Conservation (phyloP, 129 eudicot species). For the Flaveria ramosissima region DNA sequence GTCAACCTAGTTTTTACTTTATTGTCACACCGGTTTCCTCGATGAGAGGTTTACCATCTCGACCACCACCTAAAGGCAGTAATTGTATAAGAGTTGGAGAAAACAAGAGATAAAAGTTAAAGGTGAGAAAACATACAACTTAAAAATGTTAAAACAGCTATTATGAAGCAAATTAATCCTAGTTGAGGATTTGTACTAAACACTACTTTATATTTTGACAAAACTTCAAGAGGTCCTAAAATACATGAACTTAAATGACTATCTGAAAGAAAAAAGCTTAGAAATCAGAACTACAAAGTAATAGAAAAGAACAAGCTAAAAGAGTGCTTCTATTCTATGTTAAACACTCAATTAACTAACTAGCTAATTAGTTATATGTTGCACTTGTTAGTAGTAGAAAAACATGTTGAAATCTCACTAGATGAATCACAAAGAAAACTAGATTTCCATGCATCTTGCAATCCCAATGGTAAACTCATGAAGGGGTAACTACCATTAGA, state of each 20-base stretch:
- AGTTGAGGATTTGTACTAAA: background rate
- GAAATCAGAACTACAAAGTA: conserved; percentile 30
- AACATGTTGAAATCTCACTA: conserved; percentile 67
- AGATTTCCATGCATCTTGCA: conserved; percentile 62
- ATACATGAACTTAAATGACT: conserved; percentile 28
- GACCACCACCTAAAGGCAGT: background rate
- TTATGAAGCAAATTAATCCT: background rate
- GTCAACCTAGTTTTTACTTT: background rate
- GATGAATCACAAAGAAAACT: conserved; percentile 76
- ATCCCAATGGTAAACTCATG: conserved; percentile 44
- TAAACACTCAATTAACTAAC: conserved; percentile 30
- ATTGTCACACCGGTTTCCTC: background rate
- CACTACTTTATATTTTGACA: conserved; percentile 16
- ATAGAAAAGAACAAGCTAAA: conserved; percentile 6
- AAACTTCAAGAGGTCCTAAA: conserved; percentile 28
- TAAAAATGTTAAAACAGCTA: background rate
- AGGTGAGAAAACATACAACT: background rate
- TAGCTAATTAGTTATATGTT: conserved; percentile 29
- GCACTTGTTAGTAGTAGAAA: conserved; percentile 70
- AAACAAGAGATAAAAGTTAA: background rate
- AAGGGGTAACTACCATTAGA: conserved; percentile 42
- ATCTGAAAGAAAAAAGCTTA: conserved; percentile 32
- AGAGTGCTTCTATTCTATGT: conserved; percentile 43
- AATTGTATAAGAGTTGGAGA: background rate
- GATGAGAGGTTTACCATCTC: background rate